Base-by-base conservation (phyloP, 495 filamentous ascomycete species). In the Barbatosphaeria neglecta region DNA sequence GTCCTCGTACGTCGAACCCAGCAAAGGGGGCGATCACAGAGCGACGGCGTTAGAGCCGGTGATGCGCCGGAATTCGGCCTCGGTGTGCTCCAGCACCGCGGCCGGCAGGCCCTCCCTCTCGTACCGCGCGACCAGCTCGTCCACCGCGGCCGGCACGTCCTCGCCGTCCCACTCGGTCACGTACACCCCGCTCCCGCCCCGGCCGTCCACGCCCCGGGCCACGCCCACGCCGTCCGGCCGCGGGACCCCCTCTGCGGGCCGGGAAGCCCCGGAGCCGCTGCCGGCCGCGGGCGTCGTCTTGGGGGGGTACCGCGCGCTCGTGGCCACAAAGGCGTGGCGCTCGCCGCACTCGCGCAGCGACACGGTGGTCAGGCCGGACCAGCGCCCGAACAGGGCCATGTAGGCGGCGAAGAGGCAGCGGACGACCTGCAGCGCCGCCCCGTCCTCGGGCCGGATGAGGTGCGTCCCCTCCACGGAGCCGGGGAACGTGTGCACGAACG, bases 401-500 rank as follows among this genome's bases (percentile, higher is more conserved):
- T 6, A 5, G 7, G 15, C 19, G 20, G 13, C 15, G 20, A 41
- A 24, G 3, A 24, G 1, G 10, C 3, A 24, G 7, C 49, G 45
- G 4, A 58, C 25, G 16, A 60, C 43, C 22, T 39, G 44, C 2
- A 50, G 40, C 4, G 53, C 31, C 11, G 18, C 33, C 31, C 50
- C 41, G 28, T 45, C 43, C 38, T 23, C 43, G n/a, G 50, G 47
- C 6, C 37, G 41, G 15, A 49, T 51, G 9, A 46, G 35, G 24
- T 47, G 48, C 0, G 73, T 74, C 13, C n/a, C n/a, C 38, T 67
- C 64, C 40, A 84, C 80, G 1, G 59, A 28, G 2, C 75, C 75
- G 0, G 82, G 81, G 41, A 65, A 79, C 18, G 65, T 54, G 45
- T 85, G 82, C 2, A 85, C 55, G 54, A 84, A 84, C 5, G 60